Conservation (phyloP, 169 alveolate species). For the Plasmodium gonderi region DNA sequence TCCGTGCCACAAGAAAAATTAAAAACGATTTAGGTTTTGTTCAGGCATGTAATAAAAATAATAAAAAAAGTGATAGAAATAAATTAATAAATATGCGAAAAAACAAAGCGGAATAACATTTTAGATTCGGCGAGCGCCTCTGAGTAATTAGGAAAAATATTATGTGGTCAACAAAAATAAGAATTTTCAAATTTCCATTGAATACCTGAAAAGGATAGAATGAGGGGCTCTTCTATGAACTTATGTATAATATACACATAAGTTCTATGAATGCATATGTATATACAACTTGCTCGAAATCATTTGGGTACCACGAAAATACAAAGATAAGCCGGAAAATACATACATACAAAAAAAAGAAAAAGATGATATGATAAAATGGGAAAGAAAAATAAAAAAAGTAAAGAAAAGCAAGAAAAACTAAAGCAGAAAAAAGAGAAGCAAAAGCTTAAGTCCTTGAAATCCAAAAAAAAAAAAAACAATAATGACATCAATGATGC, state of each 20-base stretch:
- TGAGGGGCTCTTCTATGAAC: neutral
- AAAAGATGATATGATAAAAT: neutral
- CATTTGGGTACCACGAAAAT: neutral
- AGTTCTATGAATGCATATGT: neutral
- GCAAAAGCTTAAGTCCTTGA: slow-evolving; percentile 64
- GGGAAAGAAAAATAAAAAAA: slow-evolving; percentile 69
- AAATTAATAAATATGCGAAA: too few species aligned
- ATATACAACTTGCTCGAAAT: neutral
- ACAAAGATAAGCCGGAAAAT: neutral
- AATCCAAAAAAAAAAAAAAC: slow-evolving; percentile 60
- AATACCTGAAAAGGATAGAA: neutral
- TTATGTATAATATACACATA: neutral
- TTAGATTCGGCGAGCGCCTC: neutral
- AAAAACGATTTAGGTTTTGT: neutral
- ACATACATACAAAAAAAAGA: neutral
- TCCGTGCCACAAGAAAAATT: neutral
- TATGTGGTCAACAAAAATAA: neutral
- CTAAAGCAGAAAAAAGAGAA: slow-evolving; percentile 61
- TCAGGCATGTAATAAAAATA: too few species aligned
- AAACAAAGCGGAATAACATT: neutral
- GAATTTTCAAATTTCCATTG: neutral
- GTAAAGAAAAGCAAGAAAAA: slow-evolving; percentile 70
- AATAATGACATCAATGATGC: slow-evolving; percentile 13
- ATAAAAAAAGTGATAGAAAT: too few species aligned
- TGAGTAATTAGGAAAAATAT: neutral